Evolutionary conservation across 805 yeast species (phyloP).

Genomic region (Candida lessepsii): DNA sequence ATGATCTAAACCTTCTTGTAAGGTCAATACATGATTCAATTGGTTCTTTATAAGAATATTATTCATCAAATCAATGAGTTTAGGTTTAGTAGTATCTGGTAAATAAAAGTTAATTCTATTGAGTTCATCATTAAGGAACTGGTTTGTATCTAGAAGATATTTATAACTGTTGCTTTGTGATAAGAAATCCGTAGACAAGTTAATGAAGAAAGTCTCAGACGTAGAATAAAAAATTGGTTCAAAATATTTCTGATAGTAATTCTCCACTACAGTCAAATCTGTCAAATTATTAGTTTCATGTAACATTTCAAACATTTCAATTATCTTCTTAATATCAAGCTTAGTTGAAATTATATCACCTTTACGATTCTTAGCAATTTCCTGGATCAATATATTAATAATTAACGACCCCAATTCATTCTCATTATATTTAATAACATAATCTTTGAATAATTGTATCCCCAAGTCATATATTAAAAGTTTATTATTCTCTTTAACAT

Average conservation of each 20-base stretch:
- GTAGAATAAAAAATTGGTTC: conserved; percentile 61
- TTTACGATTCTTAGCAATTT: conserved; percentile 53
- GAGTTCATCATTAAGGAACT: conserved; percentile 63
- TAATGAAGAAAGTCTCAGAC: conserved; percentile 55
- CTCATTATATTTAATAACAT: conserved; percentile 49
- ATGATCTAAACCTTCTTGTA: conserved; percentile 47
- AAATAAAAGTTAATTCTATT: conserved; percentile 52
- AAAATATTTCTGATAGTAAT: conserved; percentile 60
- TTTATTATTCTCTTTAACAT: conserved; percentile 65
- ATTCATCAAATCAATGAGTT: conserved; percentile 55
- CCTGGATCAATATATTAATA: conserved; percentile 49
- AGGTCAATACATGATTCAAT: conserved; percentile 52
- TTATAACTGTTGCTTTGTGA: conserved; percentile 48
- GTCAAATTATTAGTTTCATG: conserved; percentile 31
- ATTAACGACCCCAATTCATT: conserved; percentile 52
- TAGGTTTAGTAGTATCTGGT: conserved; percentile 53
- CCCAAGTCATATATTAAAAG: conserved; percentile 74
- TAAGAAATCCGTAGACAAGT: conserved; percentile 45
- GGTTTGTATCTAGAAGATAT: conserved; percentile 51
- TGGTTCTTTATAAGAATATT: conserved; percentile 56
- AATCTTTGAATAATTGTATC: conserved; percentile 60
- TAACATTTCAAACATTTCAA: conserved; percentile 71
- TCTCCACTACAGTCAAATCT: conserved; percentile 46
- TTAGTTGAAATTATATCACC: conserved; percentile 54
- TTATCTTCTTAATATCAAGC: conserved; percentile 56